Evolutionary conservation across 1,284 basidiomycete genomes (phyloP).

Genomic region (Ceraceosorus guamensis): DNA sequence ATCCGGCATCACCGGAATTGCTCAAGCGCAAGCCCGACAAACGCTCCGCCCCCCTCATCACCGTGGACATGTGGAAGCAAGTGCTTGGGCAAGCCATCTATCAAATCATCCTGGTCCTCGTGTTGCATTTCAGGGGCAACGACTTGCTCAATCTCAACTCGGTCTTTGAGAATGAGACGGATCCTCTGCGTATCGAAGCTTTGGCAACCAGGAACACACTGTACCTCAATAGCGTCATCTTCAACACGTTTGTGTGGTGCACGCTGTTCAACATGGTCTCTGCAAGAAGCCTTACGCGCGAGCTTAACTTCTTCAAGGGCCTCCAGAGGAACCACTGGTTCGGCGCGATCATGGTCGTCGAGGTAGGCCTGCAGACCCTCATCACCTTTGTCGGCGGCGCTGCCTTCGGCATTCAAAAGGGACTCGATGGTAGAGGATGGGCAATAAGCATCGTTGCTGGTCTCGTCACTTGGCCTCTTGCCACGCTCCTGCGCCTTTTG

Average conservation of each 20-base stretch:
- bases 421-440: constrained; percentile 61
- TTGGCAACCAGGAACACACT: constrained; percentile 28
- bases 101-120: constrained; percentile 72
- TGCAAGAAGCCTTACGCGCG: constrained; percentile 73
- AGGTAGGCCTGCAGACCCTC: constrained; percentile 75
- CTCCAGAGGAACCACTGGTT: constrained; percentile 77
- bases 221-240: constrained; percentile 75
- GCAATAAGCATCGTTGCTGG: constrained; percentile 83
- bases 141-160: constrained; percentile 56
- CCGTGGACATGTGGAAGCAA: constrained; percentile 73
- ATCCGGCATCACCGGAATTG: constrained; percentile 73
- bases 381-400: constrained; percentile 87
- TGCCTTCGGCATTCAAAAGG: constrained; percentile 70
- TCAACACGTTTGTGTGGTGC: constrained; percentile 94
- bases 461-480: constrained; percentile 76
- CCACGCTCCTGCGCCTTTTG: constrained; percentile 69
- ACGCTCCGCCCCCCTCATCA: constrained; percentile 79
- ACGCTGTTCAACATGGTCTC: constrained; percentile 72
- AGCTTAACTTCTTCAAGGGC: constrained; percentile 82
- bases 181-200: constrained; percentile 48
- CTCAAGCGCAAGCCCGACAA: constrained; percentile 85
- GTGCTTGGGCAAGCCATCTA: constrained; percentile 83
- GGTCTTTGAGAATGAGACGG: no score
- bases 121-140: constrained; percentile 80
- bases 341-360: constrained; percentile 74